A percentile compares a stretch with the other conserved stretches of the same genome.
Conservation (phyloP, 192 early-diverging fungal genomes). For the Haplosporangium gracile region DNA sequence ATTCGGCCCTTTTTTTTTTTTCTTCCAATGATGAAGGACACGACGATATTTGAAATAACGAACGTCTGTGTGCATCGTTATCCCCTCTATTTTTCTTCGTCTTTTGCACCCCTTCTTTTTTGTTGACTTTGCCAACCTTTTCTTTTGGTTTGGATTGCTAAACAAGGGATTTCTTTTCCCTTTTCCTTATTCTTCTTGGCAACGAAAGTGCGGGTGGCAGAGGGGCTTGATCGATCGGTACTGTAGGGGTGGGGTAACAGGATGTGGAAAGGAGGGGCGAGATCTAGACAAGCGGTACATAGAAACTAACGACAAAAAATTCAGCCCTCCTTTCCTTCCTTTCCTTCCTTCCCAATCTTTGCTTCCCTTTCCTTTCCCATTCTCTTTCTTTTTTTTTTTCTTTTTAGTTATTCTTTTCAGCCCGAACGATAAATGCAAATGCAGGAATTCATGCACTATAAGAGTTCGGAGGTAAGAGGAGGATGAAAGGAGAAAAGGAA, state of each 20-base stretch:
- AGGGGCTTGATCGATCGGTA: neutral
- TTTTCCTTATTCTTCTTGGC: neutral
- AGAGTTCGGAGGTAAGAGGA: neutral
- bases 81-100: neutral
- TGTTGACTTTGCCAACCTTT: neutral
- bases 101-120: neutral
- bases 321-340: neutral
- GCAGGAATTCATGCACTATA: slow-evolving; percentile 10
- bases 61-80: neutral
- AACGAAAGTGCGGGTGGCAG: neutral
- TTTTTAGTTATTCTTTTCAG: no score
- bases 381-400: no score
- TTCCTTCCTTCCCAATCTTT: neutral
- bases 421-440: neutral
- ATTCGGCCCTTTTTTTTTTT: neutral
- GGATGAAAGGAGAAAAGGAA: neutral
- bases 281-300: neutral
- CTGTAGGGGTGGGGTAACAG: neutral
- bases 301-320: neutral
- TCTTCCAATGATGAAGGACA: neutral
- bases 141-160: neutral
- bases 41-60: neutral
- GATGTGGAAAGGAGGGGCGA: neutral
- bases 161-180: neutral
- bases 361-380: no score